phyloP scores from a whole-genome alignment of 2,329 filamentous ascomycete genomes.

The Scedosporium aurantiacum region DNA sequence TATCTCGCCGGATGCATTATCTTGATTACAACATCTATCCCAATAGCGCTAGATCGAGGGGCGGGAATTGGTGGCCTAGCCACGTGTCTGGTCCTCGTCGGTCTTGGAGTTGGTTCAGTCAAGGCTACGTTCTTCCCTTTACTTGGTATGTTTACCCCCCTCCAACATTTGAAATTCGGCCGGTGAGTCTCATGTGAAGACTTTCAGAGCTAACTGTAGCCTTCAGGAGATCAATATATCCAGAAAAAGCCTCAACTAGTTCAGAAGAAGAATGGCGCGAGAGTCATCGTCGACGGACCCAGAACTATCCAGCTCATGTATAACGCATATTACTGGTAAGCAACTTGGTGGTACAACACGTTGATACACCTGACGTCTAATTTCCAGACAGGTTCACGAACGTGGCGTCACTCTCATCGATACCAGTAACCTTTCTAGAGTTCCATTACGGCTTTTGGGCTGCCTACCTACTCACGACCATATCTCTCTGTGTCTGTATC shows the following conservation, averaged over 20 bases:
- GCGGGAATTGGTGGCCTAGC: conserved; percentile 5
- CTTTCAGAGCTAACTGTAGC: conserved; percentile 21
- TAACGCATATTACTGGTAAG: conserved; percentile 49
- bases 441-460: conserved; percentile 68
- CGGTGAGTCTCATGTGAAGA: too few relatives aligned
- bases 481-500: conserved; percentile 53
- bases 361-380: neutral
- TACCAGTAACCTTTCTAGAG: conserved; percentile 60
- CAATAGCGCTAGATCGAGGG: conserved; percentile 3
- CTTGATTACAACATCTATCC: conserved; percentile 24
- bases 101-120: conserved; percentile 61
- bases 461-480: conserved; percentile 57
- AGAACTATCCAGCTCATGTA: conserved; percentile 53
- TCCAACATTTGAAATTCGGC: conserved; percentile 40
- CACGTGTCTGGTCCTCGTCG: conserved; percentile 22
- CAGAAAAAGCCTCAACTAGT: neutral
- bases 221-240: neutral
- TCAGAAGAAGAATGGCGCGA: conserved; percentile 36
- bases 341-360: too few relatives aligned
- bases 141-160: conserved; percentile 49
- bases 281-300: conserved; percentile 53
- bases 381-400: conserved; percentile 48
- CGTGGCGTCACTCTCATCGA: conserved; percentile 54
- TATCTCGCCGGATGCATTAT: conserved; percentile 23
- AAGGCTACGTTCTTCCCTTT: conserved; percentile 62